Base-by-base conservation (phyloP, 345 rosid species). In the Pistacia atlantica region DNA sequence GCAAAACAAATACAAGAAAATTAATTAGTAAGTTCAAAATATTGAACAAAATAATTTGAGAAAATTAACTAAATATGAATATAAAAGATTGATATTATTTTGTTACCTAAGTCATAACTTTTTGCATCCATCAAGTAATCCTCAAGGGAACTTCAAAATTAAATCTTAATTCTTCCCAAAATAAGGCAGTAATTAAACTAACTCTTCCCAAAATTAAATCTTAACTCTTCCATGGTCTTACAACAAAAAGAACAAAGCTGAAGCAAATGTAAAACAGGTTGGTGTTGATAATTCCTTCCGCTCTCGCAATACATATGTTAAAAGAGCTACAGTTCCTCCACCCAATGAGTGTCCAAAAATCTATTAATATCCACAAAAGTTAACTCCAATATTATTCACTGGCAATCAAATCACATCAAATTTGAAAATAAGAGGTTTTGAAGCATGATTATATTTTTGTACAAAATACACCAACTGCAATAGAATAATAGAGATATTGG, bases 291-390 rank as follows among this genome's bases (percentile, higher is more conserved):
- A 86, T 75, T 84, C 95, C 70, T 90, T 87, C 79, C 83, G 97
- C 80, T 94, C 98, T 78, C 95, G 87, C 83, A 92, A 78, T 46
- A 92, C 92, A 75, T 92, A 94, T 28, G 97, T 92, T 28, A 92
- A 75, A 72, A 94, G 92, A n/a, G 98, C 97, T n/a, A 97, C 98
- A 20, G 97, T 92, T 67, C 98, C 98, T 85, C 98, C 97, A 65
- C 98, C 98, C 90, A 94, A 83, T 69, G 98, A 92, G 83, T 94
- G 97, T 54, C 98, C 98, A 65, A 94, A 91, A 76, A 94, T 88
- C 98, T 94, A 78, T 79, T 64, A 71, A 59, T 67, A 75, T 28
- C 65, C 65, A 71, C 76, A 22, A 22, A 22, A 22, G 25, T 22
- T 22, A 22, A 22, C 25, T 22, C 25, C 25, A 22, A 22, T 22